Percentiles rank a stretch among this genome's conserved stretches.
Conservation (phyloP, 2,329 filamentous ascomycete genomes). For the Purpureocillium takamizusanense region DNA sequence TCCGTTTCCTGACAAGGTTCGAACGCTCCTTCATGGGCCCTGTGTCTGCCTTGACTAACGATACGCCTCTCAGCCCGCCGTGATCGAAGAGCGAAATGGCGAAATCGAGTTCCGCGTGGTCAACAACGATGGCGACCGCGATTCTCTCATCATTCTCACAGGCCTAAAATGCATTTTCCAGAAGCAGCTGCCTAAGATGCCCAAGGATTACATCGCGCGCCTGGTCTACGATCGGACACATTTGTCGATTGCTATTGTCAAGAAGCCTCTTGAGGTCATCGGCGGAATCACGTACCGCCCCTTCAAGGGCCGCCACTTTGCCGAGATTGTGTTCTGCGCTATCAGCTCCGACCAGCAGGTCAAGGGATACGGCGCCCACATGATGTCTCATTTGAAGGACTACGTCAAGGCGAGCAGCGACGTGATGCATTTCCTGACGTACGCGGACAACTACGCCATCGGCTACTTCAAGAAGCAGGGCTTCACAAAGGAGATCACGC, state of each 20-base stretch:
- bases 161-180: slow-evolving; percentile 97
- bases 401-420: slow-evolving; percentile 95
- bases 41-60: not conserved
- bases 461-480: slow-evolving; percentile 99
- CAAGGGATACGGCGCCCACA: slow-evolving; percentile 93
- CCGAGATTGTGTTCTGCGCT: slow-evolving; percentile 97
- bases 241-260: slow-evolving; percentile 92
- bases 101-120: slow-evolving; percentile 97
- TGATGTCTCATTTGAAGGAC: slow-evolving; percentile 97
- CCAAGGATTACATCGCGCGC: slow-evolving; percentile 96
- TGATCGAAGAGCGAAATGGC: slow-evolving; percentile 85
- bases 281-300: slow-evolving; percentile 95
- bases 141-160: slow-evolving; percentile 88
- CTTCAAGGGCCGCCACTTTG: slow-evolving; percentile 85
- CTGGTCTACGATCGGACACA: slow-evolving; percentile 97
- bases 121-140: slow-evolving; percentile 84
- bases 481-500: slow-evolving; percentile 95
- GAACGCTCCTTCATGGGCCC: slow-evolving; percentile 10
- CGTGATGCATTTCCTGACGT: slow-evolving; percentile 98
- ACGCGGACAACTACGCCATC: slow-evolving; percentile 97
- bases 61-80: slow-evolving; percentile 62
- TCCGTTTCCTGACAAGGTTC: slow-evolving; percentile 81
- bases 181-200: slow-evolving; percentile 98
- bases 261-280: slow-evolving; percentile 91
- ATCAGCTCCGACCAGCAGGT: slow-evolving; percentile 97